These are phyloP conservation scores for Tothia fuscella DNA, from an alignment of 2,329 filamentous ascomycete species.

Conservation along the genomic window DNA sequence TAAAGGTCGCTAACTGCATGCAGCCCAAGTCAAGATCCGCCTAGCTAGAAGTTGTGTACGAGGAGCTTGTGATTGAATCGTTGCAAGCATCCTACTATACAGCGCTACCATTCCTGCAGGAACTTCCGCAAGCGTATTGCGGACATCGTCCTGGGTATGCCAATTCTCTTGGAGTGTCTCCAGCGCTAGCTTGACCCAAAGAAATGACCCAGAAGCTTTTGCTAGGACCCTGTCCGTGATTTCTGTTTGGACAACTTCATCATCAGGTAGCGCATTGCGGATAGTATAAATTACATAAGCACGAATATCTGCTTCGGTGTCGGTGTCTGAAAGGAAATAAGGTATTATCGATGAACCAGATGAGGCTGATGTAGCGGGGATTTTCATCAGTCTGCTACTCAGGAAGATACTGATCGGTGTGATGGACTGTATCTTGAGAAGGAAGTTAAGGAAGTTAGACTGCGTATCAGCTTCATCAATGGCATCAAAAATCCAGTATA, in stretches of 20 bases:
- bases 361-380: not conserved
- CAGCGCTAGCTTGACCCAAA: conserved; percentile 3
- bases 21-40: no score
- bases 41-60: no score
- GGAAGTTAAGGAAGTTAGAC: not conserved
- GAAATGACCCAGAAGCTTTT: conserved; percentile 4
- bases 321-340: conserved; percentile 10
- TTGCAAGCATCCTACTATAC: no score
- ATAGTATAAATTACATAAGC: not conserved
- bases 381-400: conserved; percentile 18
- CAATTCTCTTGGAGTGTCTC: no score
- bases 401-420: conserved; percentile 22
- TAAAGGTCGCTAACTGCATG: no score
- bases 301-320: not conserved
- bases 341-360: not conserved
- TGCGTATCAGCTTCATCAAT: not conserved
- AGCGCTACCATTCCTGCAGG: no score
- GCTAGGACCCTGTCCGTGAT: not conserved
- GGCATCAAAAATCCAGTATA: not conserved
- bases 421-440: not conserved
- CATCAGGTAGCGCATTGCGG: not conserved
- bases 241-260: not conserved
- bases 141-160: no score
- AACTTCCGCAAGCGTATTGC: no score
- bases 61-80: no score